These are phyloP conservation scores for Trichoderma oligosporum DNA, from an alignment of 2,329 filamentous ascomycete species.

Conservation along the genomic window DNA sequence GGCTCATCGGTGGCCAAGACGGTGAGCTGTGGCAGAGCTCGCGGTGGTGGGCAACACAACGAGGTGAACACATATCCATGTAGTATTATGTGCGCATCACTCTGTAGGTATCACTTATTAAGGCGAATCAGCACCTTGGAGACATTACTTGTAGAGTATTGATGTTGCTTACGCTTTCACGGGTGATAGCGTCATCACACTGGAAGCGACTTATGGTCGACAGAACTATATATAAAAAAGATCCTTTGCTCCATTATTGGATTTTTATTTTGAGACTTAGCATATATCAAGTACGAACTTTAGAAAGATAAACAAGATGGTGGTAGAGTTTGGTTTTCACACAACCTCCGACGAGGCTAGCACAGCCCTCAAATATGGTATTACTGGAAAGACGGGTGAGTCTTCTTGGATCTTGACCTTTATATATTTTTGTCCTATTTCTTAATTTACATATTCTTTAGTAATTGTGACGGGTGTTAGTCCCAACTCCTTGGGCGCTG, in stretches of 20 bases:
- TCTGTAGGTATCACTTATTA: no score
- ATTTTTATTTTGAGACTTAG: no score
- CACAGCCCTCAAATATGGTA: background rate
- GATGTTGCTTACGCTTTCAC: background rate
- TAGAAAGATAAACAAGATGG: background rate
- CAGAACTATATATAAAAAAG: background rate
- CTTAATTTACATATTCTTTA: background rate
- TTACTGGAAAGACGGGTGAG: background rate
- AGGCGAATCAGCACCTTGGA: no score
- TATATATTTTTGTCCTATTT: no score
- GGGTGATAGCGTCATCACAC: conserved; percentile 1
- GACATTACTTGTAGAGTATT: background rate
- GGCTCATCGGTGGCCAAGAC: background rate
- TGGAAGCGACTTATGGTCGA: no score
- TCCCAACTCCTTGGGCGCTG: conserved; percentile 36
- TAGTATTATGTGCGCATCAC: no score
- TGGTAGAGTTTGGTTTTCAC: background rate
- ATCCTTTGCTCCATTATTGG: no score
- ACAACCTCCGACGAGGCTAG: conserved; percentile 4
- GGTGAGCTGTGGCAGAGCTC: conserved; percentile 5
- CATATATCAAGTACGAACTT: no score
- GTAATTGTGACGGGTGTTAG: conserved; percentile 40
- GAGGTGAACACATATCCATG: background rate
- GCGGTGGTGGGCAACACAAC: conserved; percentile 1
- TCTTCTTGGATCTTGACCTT: no score